A percentile compares a stretch with the other conserved stretches of the same genome.
These are phyloP conservation scores for Ceratocystiopsis brevicomis DNA, from an alignment of 2,329 filamentous ascomycete species.

Conservation along the genomic window DNA sequence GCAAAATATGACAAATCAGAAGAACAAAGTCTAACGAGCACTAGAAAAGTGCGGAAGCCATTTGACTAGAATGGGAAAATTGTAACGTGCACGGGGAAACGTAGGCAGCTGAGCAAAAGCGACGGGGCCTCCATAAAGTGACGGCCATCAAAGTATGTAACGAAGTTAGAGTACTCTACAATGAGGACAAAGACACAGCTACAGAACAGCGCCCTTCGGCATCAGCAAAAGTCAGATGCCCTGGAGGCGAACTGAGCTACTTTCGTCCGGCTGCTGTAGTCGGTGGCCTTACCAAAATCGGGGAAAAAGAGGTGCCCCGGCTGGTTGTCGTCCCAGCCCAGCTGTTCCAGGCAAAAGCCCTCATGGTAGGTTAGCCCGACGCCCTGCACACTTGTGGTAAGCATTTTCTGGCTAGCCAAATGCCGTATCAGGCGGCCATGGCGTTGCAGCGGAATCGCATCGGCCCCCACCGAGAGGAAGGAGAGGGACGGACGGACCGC, in stretches of 20 bases:
- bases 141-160: too few species aligned
- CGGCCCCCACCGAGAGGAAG: too few species aligned
- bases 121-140: too few species aligned
- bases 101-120: too few species aligned
- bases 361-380: slow-evolving; percentile 16
- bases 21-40: not conserved
- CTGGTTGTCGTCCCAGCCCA: slow-evolving; percentile 16
- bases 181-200: too few species aligned
- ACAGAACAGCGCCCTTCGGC: not conserved
- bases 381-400: slow-evolving; percentile 14
- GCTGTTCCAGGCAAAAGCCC: slow-evolving; percentile 14
- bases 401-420: slow-evolving; percentile 9
- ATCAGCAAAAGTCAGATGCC: slow-evolving; percentile 3
- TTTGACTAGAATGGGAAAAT: too few species aligned
- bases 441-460: too few species aligned
- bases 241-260: not conserved
- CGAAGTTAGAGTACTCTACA: too few species aligned
- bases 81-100: too few species aligned
- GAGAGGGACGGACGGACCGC: too few species aligned
- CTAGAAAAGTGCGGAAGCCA: not conserved
- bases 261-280: slow-evolving; percentile 12
- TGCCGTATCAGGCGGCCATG: too few species aligned
- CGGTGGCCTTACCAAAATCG: slow-evolving; percentile 14
- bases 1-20: not conserved
- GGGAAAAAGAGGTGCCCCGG: slow-evolving; percentile 15